Evolutionary conservation across 371 early-diverging fungal species (phyloP).

Genomic region (Quaeritorhiza haematococci): DNA sequence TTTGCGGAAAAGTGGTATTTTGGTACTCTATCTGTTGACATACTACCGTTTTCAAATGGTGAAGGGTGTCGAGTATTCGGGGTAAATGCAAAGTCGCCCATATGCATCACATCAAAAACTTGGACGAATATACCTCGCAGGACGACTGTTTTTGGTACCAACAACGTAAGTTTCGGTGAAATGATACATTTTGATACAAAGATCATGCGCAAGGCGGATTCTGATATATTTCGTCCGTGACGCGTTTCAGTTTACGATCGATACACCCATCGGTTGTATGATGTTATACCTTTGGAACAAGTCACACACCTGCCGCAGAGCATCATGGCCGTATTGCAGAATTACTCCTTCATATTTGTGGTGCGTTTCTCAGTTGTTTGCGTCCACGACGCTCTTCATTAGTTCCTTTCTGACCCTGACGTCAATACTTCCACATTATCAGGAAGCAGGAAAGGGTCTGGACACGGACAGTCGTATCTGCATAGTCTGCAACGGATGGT

Average conservation of each 20-base stretch:
- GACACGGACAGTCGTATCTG: slow-evolving; percentile 72
- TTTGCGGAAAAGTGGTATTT: neutral
- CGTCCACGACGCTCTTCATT: neutral
- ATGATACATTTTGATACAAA: neutral
- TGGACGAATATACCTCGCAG: slow-evolving; percentile 50
- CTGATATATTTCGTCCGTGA: neutral
- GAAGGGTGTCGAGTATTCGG: slow-evolving; percentile 61
- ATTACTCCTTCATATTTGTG: neutral
- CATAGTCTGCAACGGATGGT: slow-evolving; percentile 70
- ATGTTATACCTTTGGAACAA: slow-evolving; percentile 70
- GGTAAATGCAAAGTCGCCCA: slow-evolving; percentile 76
- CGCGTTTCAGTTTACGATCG: slow-evolving; percentile 64
- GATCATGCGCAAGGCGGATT: neutral
- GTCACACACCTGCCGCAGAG: slow-evolving; percentile 76
- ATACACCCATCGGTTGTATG: slow-evolving; percentile 81
- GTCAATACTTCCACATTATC: slow-evolving; percentile 76
- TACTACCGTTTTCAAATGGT: neutral
- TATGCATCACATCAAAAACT: slow-evolving; percentile 55
- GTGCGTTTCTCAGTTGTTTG: neutral
- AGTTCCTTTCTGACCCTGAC: slow-evolving; percentile 15
- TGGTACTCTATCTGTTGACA: too few species aligned
- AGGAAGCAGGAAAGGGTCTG: slow-evolving; percentile 68
- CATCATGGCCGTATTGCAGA: slow-evolving; percentile 20
- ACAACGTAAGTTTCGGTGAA: slow-evolving; percentile 37
- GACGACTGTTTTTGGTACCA: slow-evolving; percentile 77